Evolutionary conservation across 2,329 filamentous ascomycete genomes (phyloP).

Genomic region (Cercospora nicotianae): DNA sequence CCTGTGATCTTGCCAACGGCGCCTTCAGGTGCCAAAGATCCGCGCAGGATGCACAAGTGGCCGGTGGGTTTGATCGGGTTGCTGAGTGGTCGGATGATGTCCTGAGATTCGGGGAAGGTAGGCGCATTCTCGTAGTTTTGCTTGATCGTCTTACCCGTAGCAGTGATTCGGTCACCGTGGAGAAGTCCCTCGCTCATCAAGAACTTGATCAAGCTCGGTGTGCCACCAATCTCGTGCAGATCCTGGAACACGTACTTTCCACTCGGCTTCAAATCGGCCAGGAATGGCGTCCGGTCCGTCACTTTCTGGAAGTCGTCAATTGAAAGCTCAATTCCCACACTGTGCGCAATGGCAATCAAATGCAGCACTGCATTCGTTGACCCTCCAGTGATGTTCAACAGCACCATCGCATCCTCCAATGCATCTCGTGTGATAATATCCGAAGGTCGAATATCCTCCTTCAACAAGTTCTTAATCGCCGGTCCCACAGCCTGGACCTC

Average conservation of each 20-base stretch:
- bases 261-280: conserved; percentile 54
- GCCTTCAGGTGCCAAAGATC: conserved; percentile 67
- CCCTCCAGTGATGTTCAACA: conserved; percentile 53
- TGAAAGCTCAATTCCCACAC: conserved; percentile 52
- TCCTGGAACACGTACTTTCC: conserved; percentile 61
- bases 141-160: conserved; percentile 52
- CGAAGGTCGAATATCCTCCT: conserved; percentile 51
- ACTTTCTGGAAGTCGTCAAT: conserved; percentile 55
- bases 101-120: conserved; percentile 67
- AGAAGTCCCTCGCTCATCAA: conserved; percentile 52
- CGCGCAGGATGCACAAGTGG: conserved; percentile 71
- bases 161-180: conserved; percentile 51
- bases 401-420: conserved; percentile 54
- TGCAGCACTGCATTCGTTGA: conserved; percentile 55
- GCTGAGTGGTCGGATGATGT: conserved; percentile 67
- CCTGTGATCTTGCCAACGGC: conserved; percentile 75
- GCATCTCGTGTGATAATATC: conserved; percentile 53
- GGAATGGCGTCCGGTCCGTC: conserved; percentile 52
- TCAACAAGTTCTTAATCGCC: conserved; percentile 53
- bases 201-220: conserved; percentile 52
- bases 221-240: conserved; percentile 55
- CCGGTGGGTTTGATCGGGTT: conserved; percentile 71
- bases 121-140: conserved; percentile 56
- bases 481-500: conserved; percentile 53
- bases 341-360: conserved; percentile 53